Evolutionary conservation across 164 flowering plant species (phyloP), one percentile per base, ranked within the genome.

Genomic region (Macadamia integrifolia): DNA sequence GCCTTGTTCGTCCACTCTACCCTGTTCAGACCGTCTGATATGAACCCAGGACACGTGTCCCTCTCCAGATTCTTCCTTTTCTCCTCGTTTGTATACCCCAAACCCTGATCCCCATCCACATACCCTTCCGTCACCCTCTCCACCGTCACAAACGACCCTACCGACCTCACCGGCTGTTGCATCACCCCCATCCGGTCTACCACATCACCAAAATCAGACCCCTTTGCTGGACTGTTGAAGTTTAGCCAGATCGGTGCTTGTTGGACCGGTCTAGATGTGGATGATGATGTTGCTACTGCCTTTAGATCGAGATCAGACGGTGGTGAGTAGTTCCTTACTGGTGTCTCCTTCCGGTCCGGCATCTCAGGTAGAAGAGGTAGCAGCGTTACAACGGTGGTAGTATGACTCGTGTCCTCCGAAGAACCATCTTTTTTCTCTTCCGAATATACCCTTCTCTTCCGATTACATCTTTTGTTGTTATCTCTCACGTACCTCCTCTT

Each of bases 21-120:
- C 61, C 80, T 69, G 29, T 83, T 81, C 32, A 62, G 56, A 3
- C 79, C 83, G 80, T 89, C 96, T 8, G 96, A 81, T 71, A 87
- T 64, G 28, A 92, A 86, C 35, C 89, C 90, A 3, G 98, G 98
- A 79, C 91, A 87, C 81, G 89, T 80, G 86, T 90, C 96, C 58
- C 9, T 48, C 71, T 76, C 84, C 65, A 88, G 80, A 70, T 67
- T 79, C 77, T 13, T 75, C 83, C 58, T 71, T 76, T 53, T 74
- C 75, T 84, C 86, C 77, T 78, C 86, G 64, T 90, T 94, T 48
- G 81, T 83, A 11, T 75, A n/a, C 68, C 88, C 86, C 62, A 79
- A 43, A n/a, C 70, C 83, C n/a, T 6, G 42, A 7, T n/a, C 82
- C 5, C 40, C 40, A 23, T 67, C 83, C 65, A 62, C 68, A 81